These are phyloP conservation scores for Amanita rubescens DNA, from an alignment of 768 basidiomycete genomes.

Conservation along the genomic window DNA sequence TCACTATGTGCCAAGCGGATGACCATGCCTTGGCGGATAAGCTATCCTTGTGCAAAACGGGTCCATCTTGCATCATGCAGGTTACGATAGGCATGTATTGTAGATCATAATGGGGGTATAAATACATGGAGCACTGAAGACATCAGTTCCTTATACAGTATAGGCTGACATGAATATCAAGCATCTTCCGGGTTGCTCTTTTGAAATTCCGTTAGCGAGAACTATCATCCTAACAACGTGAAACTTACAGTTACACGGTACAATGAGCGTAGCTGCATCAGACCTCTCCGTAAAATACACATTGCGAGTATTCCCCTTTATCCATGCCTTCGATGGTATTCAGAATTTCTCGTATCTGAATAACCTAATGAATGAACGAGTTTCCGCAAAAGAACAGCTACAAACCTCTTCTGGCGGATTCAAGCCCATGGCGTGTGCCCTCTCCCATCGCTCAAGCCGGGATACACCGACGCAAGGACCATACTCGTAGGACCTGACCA, in stretches of 20 bases:
- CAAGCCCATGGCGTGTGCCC: constrained; percentile 71
- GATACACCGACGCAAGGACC: constrained; percentile 75
- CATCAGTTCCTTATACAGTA: background rate
- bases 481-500: constrained; percentile 60
- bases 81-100: background rate
- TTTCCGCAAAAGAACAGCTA: background rate
- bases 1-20: no score
- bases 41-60: no score
- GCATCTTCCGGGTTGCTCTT: background rate
- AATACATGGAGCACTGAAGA: background rate
- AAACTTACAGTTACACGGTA: background rate
- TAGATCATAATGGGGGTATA: background rate
- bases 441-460: constrained; percentile 84
- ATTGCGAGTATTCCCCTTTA: constrained; percentile 45
- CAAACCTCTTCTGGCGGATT: constrained; percentile 74
- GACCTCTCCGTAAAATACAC: constrained; percentile 44
- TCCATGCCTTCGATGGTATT: constrained; percentile 57
- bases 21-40: no score
- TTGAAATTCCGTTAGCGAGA: background rate
- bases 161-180: background rate
- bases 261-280: background rate
- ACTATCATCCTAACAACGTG: background rate
- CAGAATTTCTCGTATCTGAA: constrained; percentile 73
- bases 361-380: background rate
- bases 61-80: no score